Percentiles rank a stretch among this genome's conserved stretches.
phyloP scores from a whole-genome alignment of 805 yeast species.

The Tetrapisispora arboricola region DNA sequence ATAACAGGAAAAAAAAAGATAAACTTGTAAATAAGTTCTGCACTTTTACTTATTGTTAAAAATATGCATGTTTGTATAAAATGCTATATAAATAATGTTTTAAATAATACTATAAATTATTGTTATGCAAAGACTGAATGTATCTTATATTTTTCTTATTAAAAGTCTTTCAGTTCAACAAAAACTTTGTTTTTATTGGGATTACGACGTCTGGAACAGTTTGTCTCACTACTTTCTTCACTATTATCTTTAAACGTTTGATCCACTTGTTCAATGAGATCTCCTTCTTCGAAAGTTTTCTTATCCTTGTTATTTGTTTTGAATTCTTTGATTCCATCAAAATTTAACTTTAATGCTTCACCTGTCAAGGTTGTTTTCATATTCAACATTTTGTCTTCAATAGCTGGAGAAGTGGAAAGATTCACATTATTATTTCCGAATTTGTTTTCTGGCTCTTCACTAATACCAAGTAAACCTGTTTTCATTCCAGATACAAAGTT shows the following conservation, averaged over 20 bases:
- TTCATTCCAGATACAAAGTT: constrained; percentile 42
- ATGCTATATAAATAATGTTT: not conserved
- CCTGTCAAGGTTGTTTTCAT: too few relatives aligned
- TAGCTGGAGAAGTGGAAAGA: not conserved
- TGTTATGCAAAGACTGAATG: not conserved
- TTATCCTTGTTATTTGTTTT: not conserved
- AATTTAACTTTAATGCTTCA: not conserved
- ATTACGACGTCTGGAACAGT: not conserved
- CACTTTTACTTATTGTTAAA: too few relatives aligned
- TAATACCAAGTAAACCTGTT: constrained; percentile 30
- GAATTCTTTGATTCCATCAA: not conserved
- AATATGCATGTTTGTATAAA: not conserved
- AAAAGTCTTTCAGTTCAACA: constrained; percentile 8
- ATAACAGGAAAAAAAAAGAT: not conserved
- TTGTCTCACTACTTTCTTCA: not conserved
- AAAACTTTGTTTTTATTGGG: not conserved
- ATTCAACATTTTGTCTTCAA: too few relatives aligned
- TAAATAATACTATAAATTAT: not conserved
- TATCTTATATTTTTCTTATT: not conserved
- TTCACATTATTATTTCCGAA: not conserved
- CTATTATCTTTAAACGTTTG: not conserved
- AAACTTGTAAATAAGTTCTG: not conserved
- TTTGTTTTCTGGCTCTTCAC: constrained; percentile 19
- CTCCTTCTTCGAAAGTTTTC: not conserved
- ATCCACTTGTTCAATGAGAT: not conserved